Evolutionary conservation across 2,329 filamentous ascomycete species (phyloP).

Genomic region (Ramularia collo-cygni): DNA sequence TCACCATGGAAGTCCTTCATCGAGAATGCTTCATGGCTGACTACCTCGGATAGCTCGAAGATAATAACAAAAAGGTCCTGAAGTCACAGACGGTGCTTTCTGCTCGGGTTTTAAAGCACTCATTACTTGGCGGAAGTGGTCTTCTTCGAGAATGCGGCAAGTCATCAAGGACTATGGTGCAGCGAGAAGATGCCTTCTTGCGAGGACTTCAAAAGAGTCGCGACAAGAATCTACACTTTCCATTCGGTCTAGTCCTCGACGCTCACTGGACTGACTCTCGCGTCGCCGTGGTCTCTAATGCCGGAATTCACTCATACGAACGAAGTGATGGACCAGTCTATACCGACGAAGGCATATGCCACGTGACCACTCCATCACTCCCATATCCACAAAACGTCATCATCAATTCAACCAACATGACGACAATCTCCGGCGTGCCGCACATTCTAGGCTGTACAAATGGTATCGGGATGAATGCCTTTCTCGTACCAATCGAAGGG

Average conservation of each 20-base stretch:
- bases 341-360: too few species aligned
- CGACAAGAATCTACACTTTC: too few species aligned
- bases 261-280: too few species aligned
- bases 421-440: background rate
- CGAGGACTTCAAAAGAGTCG: background rate
- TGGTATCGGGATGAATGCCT: background rate
- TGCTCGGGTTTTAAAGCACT: background rate
- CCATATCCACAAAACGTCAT: too few species aligned
- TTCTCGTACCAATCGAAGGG: background rate
- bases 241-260: too few species aligned
- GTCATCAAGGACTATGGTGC: too few species aligned
- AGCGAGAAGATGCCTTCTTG: background rate
- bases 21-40: background rate
- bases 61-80: background rate
- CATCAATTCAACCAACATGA: background rate
- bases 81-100: background rate
- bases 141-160: background rate
- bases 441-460: background rate
- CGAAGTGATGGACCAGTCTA: too few species aligned
- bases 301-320: too few species aligned
- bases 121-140: background rate
- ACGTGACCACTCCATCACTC: too few species aligned
- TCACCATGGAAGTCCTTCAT: too few species aligned
- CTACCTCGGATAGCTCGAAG: conserved; percentile 1
- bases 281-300: too few species aligned